Percentiles rank a stretch among this genome's conserved stretches.
phyloP scores from a whole-genome alignment of 176 grass and related monocot species.

The Zea luxurians region DNA sequence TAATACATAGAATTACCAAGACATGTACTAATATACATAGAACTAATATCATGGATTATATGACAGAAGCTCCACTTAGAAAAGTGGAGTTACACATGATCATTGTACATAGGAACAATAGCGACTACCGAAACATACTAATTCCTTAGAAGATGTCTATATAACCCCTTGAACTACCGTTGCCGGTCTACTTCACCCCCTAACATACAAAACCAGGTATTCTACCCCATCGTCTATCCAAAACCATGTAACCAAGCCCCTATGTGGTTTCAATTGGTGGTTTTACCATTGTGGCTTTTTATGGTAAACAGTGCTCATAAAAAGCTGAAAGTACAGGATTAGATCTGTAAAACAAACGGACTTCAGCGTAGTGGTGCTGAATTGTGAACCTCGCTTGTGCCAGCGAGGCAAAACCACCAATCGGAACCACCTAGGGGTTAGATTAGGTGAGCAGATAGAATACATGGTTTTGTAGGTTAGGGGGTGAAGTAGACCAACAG shows the following conservation, averaged over 20 bases:
- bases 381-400: neutral
- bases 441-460: neutral
- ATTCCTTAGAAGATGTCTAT: neutral
- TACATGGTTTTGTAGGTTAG: neutral
- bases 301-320: neutral
- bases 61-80: neutral
- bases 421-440: neutral
- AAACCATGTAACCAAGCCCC: neutral
- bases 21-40: constrained; percentile 3
- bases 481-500: neutral
- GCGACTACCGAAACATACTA: neutral
- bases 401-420: neutral
- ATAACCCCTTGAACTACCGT: neutral
- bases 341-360: neutral
- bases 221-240: neutral
- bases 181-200: neutral
- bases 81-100: neutral
- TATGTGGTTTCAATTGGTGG: neutral
- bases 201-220: neutral
- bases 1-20: neutral
- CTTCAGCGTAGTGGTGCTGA: neutral
- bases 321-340: neutral
- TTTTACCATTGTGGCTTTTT: neutral
- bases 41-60: neutral
- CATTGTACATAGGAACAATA: neutral